A percentile compares a stretch with the other conserved stretches of the same genome.
phyloP scores from a whole-genome alignment of 106 monocot species.

The Triglochin maritima region DNA sequence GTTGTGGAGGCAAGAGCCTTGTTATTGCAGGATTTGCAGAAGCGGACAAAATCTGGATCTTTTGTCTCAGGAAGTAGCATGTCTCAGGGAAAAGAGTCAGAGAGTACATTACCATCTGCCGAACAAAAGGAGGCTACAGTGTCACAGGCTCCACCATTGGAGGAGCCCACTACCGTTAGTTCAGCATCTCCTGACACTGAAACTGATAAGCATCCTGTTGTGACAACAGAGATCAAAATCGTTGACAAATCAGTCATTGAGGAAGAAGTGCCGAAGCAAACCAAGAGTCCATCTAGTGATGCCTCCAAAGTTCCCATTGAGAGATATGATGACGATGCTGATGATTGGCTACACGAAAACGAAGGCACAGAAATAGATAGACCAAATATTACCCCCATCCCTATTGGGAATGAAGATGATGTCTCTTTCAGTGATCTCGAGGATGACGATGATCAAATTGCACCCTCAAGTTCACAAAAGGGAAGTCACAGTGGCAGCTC shows the following conservation, averaged over 20 bases:
- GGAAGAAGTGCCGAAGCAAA: slow-evolving; percentile 6
- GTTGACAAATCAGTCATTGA: slow-evolving; percentile 23
- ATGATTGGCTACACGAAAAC: slow-evolving; percentile 20
- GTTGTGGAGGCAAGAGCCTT: slow-evolving; percentile 24
- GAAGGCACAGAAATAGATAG: slow-evolving; percentile 9
- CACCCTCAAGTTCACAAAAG: not conserved
- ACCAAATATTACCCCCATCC: slow-evolving; percentile 1
- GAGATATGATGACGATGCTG: slow-evolving; percentile 15
- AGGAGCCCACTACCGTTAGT: not conserved
- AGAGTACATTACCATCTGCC: not conserved
- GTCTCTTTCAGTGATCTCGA: slow-evolving; percentile 35
- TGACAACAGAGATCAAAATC: slow-evolving; percentile 15
- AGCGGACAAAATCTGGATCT: slow-evolving; percentile 10
- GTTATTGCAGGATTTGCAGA: slow-evolving; percentile 24
- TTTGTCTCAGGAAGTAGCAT: slow-evolving; percentile 1
- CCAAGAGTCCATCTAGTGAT: not conserved
- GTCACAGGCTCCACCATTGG: not conserved
- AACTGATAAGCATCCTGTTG: slow-evolving; percentile 20
- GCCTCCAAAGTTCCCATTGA: not conserved
- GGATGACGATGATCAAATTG: slow-evolving; percentile 17
- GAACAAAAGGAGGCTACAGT: slow-evolving; percentile 1
- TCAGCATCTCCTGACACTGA: not conserved
- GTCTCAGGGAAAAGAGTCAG: slow-evolving; percentile 13
- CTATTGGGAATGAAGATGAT: slow-evolving; percentile 17
- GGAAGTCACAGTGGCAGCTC: not conserved